phyloP scores from a whole-genome alignment of 352 stramenopile species.

The Pythium apleroticum region DNA sequence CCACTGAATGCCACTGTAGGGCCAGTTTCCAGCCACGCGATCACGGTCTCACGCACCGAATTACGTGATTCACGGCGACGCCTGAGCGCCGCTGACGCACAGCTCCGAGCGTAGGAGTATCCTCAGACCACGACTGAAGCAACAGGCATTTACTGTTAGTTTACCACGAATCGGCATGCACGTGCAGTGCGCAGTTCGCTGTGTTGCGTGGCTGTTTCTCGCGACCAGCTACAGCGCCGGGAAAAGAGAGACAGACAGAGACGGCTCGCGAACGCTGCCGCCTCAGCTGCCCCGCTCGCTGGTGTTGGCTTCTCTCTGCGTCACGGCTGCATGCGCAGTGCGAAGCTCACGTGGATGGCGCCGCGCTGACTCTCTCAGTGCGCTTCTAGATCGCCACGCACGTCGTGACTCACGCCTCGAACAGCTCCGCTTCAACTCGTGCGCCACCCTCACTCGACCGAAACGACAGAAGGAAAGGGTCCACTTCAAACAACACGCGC shows the following conservation, averaged over 20 bases:
- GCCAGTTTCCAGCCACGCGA: no score
- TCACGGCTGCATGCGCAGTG: background rate
- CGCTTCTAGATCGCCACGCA: slow-evolving; percentile 4
- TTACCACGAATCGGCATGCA: no score
- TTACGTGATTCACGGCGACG: no score
- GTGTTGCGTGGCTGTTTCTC: slow-evolving; percentile 1
- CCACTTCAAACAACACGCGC: background rate
- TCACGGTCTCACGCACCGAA: no score
- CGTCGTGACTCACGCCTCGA: background rate
- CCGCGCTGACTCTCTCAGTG: background rate
- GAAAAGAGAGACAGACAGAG: slow-evolving; percentile 4
- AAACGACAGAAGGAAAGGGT: slow-evolving; percentile 1
- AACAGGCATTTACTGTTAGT: no score
- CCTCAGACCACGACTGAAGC: no score
- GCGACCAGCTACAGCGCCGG: background rate
- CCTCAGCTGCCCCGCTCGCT: background rate
- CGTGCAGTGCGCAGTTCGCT: background rate
- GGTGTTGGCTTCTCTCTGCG: background rate
- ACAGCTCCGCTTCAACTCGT: background rate
- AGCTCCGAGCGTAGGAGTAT: no score
- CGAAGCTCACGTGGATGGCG: background rate
- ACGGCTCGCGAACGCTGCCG: background rate
- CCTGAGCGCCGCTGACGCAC: no score
- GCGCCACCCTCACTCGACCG: background rate
- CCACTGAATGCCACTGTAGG: no score